A percentile compares a stretch with the other conserved stretches of the same genome.
Evolutionary conservation across 148 eudicot species (phyloP).

Genomic region (Camellia sinensis): DNA sequence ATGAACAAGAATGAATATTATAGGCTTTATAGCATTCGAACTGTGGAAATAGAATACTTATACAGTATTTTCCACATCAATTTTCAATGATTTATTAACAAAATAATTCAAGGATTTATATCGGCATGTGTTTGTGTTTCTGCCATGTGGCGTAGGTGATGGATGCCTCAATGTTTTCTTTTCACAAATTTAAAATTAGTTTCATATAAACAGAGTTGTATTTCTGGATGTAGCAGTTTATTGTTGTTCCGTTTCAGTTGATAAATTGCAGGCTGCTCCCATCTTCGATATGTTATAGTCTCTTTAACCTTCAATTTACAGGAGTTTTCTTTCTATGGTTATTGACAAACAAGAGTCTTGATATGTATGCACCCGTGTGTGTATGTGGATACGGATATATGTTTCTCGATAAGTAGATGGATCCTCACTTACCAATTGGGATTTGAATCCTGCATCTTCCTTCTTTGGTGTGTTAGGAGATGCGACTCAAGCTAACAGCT

Average conservation of each 20-base stretch:
- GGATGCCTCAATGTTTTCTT: slow-evolving; percentile 3
- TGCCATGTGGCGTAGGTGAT: background rate
- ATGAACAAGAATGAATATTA: background rate
- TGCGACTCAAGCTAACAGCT: background rate
- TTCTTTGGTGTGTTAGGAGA: background rate
- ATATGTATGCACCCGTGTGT: too few species aligned
- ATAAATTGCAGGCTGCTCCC: background rate
- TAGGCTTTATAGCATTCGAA: background rate
- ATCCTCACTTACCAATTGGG: background rate
- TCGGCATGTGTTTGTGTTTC: background rate
- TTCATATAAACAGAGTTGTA: background rate
- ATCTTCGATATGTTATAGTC: background rate
- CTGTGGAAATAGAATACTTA: too few species aligned
- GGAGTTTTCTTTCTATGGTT: too few species aligned
- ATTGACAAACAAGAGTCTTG: too few species aligned
- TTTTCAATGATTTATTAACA: background rate
- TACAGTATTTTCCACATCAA: background rate
- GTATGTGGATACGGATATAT: too few species aligned
- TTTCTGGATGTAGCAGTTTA: background rate
- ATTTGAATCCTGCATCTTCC: background rate
- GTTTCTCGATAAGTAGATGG: background rate
- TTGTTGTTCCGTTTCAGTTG: background rate
- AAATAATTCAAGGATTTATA: background rate
- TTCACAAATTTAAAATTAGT: slow-evolving; percentile 1
- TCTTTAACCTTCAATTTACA: background rate